A percentile compares a stretch with the other conserved stretches of the same genome.
These are phyloP conservation scores for Mycena vitilis DNA, from an alignment of 768 basidiomycete genomes.

Conservation along the genomic window DNA sequence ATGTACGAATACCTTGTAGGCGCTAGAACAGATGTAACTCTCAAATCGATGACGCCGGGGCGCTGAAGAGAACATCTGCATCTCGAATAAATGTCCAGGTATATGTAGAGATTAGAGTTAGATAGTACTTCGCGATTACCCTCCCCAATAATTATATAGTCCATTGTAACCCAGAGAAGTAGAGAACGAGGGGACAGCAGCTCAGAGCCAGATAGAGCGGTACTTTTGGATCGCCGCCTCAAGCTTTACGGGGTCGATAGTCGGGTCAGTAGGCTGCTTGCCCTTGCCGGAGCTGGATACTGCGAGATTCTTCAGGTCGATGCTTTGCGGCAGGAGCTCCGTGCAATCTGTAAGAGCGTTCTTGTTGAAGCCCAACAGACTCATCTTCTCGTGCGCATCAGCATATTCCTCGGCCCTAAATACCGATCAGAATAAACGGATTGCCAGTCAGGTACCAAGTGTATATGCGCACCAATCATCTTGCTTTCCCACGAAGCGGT, in stretches of 20 bases:
- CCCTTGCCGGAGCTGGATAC: not conserved
- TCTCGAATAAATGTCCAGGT: not conserved
- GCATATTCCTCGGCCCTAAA: not conserved
- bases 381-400: not conserved
- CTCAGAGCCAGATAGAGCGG: constrained; percentile 17
- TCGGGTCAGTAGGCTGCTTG: constrained; percentile 4
- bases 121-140: not conserved
- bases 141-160: not conserved
- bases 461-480: not conserved
- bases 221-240: constrained; percentile 6
- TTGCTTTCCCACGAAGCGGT: not conserved
- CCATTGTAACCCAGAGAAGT: not conserved
- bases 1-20: too few relatives aligned
- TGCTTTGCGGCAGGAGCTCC: not conserved
- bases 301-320: not conserved
- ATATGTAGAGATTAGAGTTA: not conserved
- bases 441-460: not conserved
- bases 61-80: too few relatives aligned
- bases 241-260: constrained; percentile 13
- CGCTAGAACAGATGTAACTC: too few relatives aligned
- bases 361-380: not conserved
- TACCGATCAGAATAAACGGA: not conserved
- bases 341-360: not conserved
- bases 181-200: not conserved
- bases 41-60: too few relatives aligned